Base-by-base conservation (phyloP, 2,329 filamentous ascomycete genomes). In the Phialophora tarda region DNA sequence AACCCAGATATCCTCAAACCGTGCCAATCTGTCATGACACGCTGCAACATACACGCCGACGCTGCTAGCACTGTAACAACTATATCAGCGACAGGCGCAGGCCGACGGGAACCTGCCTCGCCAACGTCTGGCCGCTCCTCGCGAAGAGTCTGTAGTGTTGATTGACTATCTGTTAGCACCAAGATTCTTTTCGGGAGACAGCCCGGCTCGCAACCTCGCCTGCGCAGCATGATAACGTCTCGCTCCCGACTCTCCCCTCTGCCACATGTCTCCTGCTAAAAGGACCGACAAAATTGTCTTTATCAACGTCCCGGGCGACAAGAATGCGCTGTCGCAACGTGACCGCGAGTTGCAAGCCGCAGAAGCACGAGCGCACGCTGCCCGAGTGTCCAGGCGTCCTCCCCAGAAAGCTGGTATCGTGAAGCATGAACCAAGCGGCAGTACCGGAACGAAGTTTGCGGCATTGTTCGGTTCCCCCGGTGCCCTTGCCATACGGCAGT, bases 311-410 rank as follows among this genome's bases (percentile, higher is more conserved):
- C 34, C 55, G 2, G 55, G 34, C 30, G 34, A 58, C 32, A 41
- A 38, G n/a, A 41, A 23, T 44, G 30, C 55, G 11, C n/a, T 44
- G n/a, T 41, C 55, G 4, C 55, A 58, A 24, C 55, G 55, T 38
- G 55, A 58, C 4, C 55, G 34, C n/a, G 30, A 58, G 38, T 14
- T 58, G 34, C 55, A 58, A 21, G 55, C 55, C 10, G 55, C 55
- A 24, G 55, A 23, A 58, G 55, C 55, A 44, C 55, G 34, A 2
- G 55, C 55, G n/a, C 55, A 58, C 32, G 55, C 55, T 14, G 55
- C 55, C 11, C 55, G 30, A 26, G 55, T 58, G 11, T 58, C 55
- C 32, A 21, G 55, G 11, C 55, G 55, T 58, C 55, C 30, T 44
- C 17, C 34, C 14, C 48, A 51, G 6, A 58, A 38, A 3, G 17